Evolutionary conservation across 306 rosid species (phyloP), one percentile per base, ranked within the genome.

Genomic region (Spatholobus suberectus): DNA sequence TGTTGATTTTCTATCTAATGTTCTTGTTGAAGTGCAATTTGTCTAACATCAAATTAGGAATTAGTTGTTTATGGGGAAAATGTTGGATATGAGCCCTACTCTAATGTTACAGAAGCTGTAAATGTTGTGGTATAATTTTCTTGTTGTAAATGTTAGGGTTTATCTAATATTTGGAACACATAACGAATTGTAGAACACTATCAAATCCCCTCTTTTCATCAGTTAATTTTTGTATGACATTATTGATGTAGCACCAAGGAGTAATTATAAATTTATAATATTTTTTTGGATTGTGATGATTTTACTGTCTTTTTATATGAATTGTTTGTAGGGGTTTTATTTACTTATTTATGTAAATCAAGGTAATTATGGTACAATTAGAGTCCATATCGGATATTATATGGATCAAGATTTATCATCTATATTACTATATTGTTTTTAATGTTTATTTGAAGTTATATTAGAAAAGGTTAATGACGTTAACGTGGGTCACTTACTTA

Each of bases 1-100:
- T 41, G 69, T 14, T 79, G 74, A 52, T 54, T 43, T 81, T 62
- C n/a, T n/a, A n/a, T n/a, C n/a, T 43, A 73, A 35, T 29, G 37
- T 70, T 46, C 15, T 62, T 34, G 24, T 57, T 76, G 43, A 72
- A 57, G 6, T 57, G 43, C 7, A 11, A 79, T 24, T 51, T 67
- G 82, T 52, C 26, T 52, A 18, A 52, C 11, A 38, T 35, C 32
- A 24, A 51, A 68, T 52, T 61, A 26, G 46, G 54, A 52, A 46
- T 63, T 65, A 18, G 44, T 51, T 46, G 24, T 44, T 20, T 43
- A 8, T 63, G 59, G 44, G 51, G 24, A 73, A 62, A 62, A 62
- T 27, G 69, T 62, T 62, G 3, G 32, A 29, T 29, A 29, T 29
- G 13, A 18, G 76, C 2, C 20, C 4, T 77, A 58, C 40, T 70